Percentiles rank a stretch among this genome's conserved stretches.
Conservation (phyloP, 2,329 filamentous ascomycete species). For the Zasmidium angulare region DNA sequence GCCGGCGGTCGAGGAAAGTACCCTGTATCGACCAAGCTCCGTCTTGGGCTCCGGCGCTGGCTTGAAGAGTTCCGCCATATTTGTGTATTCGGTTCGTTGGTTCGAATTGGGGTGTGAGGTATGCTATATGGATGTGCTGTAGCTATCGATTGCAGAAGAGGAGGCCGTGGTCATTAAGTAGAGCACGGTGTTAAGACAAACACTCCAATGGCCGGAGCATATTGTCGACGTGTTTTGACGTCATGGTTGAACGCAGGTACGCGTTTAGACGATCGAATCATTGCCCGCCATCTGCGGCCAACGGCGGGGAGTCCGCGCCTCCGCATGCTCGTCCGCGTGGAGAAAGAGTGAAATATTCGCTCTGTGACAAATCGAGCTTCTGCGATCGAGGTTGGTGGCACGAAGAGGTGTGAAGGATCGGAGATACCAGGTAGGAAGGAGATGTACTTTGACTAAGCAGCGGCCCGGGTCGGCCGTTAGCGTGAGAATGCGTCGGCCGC, state of each 20-base stretch:
- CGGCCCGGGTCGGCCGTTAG: too few relatives aligned
- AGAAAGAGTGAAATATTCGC: too few relatives aligned
- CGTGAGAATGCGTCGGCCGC: too few relatives aligned
- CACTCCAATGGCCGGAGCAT: background rate
- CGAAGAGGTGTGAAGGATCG: too few relatives aligned
- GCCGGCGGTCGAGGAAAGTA: slow-evolving; percentile 52
- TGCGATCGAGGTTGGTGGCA: too few relatives aligned
- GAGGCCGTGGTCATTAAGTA: background rate
- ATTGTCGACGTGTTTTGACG: too few relatives aligned
- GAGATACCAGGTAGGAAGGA: too few relatives aligned
- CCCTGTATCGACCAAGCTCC: slow-evolving; percentile 55
- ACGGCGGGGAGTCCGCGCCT: background rate
- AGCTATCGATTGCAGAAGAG: background rate
- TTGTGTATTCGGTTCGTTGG: background rate
- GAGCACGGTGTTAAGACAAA: background rate
- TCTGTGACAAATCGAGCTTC: too few relatives aligned
- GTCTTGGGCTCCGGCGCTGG: slow-evolving; percentile 49
- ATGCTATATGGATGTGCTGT: too few relatives aligned
- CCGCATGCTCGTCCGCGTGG: background rate
- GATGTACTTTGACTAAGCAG: too few relatives aligned
- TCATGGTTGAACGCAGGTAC: background rate
- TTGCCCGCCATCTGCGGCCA: background rate
- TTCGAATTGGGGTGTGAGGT: background rate
- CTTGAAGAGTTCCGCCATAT: slow-evolving; percentile 29
- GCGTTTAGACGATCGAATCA: background rate